Base-by-base conservation (phyloP, 2,329 filamentous ascomycete genomes). In the Aspergillus neotritici region DNA sequence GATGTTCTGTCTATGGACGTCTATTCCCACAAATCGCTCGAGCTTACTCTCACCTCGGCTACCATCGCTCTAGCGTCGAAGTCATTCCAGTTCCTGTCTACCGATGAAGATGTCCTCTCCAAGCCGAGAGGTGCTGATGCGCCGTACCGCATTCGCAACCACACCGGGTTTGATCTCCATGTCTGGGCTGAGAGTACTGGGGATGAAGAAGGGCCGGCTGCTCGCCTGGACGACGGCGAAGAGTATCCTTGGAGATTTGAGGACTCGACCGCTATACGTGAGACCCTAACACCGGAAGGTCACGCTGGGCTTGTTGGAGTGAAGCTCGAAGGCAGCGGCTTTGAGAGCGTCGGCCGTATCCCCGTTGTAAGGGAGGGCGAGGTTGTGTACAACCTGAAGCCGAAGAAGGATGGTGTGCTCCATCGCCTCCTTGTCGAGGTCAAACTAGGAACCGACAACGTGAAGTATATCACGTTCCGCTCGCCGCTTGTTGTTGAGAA, bases 201-300 rank as follows among this genome's bases (percentile, higher is more conserved):
- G n/a, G 83, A 84, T 41, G 79, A 83, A 33, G 77, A 79, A 49
- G 79, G 67, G 2, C 66, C 78, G n/a, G 83, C 83, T 4, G 80
- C 86, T 2, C 89, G 84, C 49, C 73, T 98, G 0, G 79, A 80
- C 44, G 94, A 98, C 58, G 94, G 93, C 7, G 81, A 94, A 58
- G 93, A 98, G 66, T 82, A 81, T 2, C 88, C 91, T 1, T 98
- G 93, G 93, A 84, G 89, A 52, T 98, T 98, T 51, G 93, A 98
- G 66, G 89, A 96, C 54, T 93, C 91, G 70, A 90, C 89, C 53
- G 93, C 93, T 56, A 94, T 96, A 77, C 86, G 93, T 66, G 93
- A 98, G 67, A 94, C 86, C 38, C 74, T 98, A 5, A 82, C 88
- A 4, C 84, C 88, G 0, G 93, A 98, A 61, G 86, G 82, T 6